Evolutionary conservation across 192 early-diverging fungal genomes (phyloP).

Genomic region (Gaertneriomyces sp.): DNA sequence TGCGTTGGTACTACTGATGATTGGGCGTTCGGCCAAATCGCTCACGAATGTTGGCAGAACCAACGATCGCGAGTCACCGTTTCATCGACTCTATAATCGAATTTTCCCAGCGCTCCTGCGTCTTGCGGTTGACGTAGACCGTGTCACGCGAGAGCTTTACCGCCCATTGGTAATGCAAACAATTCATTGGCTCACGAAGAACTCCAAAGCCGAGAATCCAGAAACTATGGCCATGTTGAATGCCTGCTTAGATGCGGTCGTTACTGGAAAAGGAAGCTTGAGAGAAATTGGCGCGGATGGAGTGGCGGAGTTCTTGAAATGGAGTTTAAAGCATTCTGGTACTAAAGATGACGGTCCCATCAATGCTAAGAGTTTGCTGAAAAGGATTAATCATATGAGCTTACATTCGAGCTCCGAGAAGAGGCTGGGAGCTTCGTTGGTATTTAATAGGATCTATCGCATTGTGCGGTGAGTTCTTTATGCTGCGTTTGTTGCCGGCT

Average conservation of each 20-base stretch:
- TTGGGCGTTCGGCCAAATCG: constrained; percentile 52
- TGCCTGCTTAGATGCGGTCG: constrained; percentile 62
- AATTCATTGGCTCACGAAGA: constrained; percentile 80
- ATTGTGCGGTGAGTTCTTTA: constrained; percentile 3
- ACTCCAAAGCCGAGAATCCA: constrained; percentile 68
- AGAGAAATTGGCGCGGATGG: constrained; percentile 76
- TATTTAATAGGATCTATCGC: constrained; percentile 69
- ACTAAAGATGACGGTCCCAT: constrained; percentile 49
- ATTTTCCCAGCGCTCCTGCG: constrained; percentile 70
- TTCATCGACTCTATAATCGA: constrained; percentile 57
- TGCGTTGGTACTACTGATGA: constrained; percentile 67
- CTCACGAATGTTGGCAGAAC: constrained; percentile 5
- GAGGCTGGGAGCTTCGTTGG: constrained; percentile 63
- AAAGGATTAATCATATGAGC: constrained; percentile 61
- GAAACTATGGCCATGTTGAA: constrained; percentile 71
- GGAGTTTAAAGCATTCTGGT: constrained; percentile 68
- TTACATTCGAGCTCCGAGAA: constrained; percentile 60
- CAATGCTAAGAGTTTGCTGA: constrained; percentile 68
- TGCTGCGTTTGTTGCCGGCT: background rate
- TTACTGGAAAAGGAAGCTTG: constrained; percentile 31
- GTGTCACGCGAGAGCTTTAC: constrained; percentile 66
- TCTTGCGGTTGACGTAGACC: constrained; percentile 68
- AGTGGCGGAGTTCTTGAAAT: constrained; percentile 68
- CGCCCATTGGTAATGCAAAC: constrained; percentile 60
- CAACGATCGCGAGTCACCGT: constrained; percentile 43